Base-by-base conservation (phyloP, 192 early-diverging fungal genomes). In the Diversispora eburnea region DNA sequence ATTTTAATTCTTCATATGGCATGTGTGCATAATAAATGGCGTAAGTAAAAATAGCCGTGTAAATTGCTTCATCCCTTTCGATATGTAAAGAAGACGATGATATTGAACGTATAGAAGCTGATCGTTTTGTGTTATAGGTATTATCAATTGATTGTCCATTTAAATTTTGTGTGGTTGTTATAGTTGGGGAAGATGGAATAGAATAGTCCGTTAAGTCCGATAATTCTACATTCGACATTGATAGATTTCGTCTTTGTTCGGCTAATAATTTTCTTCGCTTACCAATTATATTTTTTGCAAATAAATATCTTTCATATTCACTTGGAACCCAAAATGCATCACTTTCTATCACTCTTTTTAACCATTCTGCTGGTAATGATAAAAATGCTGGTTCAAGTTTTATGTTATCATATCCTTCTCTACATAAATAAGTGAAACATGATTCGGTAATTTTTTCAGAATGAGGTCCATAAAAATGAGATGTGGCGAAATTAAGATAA, bases 241-340 rank as follows among this genome's bases (percentile, higher is more conserved):
- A 66, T 3, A 8, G 8, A 41, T 10, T 42, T 58, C 73, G 66
- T 3, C 42, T 74, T 65, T 66, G 45, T 66, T 66, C 64, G 19
- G 45, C 20, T 2, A 12, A 5, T 25, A 46, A 48, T 20, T 66
- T 48, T 56, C 77, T 67, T 12, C 81, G 76, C 9, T 72, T 57
- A 55, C 71, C 60, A 33, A 83, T 73, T 17, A 81, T 54, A 39
- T 79, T 63, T 20, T 75, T 71, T 54, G 79, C 77, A 69, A 82
- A 83, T 22, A 73, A 59, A 67, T 88, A 86, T 2, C 85, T 78
- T 15, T 88, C 81, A 75, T 83, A 88, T 77, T 88, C 86, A 69
- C 75, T 80, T 25, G 86, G 84, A 3, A 86, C 83, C 84, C 83
- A 88, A 73, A 88, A 88, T 0, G 85, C 82, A 67, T 86, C 83